Base-by-base conservation (phyloP, 176 grass and related monocot species). In the Luzula sylvatica region DNA sequence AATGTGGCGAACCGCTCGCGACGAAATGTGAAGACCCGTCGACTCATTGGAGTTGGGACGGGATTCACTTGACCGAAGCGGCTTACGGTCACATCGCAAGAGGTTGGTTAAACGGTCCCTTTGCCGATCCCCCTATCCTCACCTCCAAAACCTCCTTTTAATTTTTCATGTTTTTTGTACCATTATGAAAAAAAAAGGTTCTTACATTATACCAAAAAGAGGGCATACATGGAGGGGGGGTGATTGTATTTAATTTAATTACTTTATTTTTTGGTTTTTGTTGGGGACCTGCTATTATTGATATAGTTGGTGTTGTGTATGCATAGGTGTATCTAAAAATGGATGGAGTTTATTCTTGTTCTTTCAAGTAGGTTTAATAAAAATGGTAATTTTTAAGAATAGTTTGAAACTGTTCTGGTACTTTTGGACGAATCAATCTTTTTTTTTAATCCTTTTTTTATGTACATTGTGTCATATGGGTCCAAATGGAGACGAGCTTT, bases 11-110 rank as follows among this genome's bases (percentile, higher is more conserved):
- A 58, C 72, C 50, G 66, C 82, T 64, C 38, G 78, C 88, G 1
- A 65, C 29, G 0, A 8, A 68, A 14, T 94, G 88, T 69, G 32
- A 62, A 0, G 59, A 94, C 53, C 75, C 75, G 8, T 76, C 53
- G 17, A 74, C 75, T 11, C 82, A 94, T 65, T 87, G 82, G 82
- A 94, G 88, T 50, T 94, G 88, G 88, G 88, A 94, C 35, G 88
- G 88, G 16, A 83, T 94, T 61, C 88, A 87, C 67, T 62, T 94
- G 53, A 94, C 88, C 0, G 88, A 94, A 38, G 71, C 82, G 0
- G 82, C 88, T 2, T 82, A 94, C n/a, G 58, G 60, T 23, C 72
- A 83, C 54, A 87, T 94, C 15, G 75, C 88, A 14, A 75, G 68
- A 61, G 88, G 88, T 21, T 94, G 88, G 88, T 50, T 94, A 29